Conservation (phyloP, 805 yeast species). For the Metschnikowia chrysomelidarum region DNA sequence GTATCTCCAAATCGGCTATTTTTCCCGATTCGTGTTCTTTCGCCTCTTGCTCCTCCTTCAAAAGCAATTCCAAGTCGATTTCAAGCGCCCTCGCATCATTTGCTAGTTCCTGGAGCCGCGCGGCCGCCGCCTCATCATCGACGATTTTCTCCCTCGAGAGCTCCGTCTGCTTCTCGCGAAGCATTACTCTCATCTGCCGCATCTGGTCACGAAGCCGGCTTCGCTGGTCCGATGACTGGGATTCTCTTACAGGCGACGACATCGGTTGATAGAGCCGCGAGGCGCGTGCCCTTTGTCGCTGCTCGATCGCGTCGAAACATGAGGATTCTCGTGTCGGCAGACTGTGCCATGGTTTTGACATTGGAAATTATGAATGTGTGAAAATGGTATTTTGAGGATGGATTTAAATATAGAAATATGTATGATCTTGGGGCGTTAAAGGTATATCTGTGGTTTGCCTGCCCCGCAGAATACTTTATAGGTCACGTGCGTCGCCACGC, state of each 20-base stretch:
- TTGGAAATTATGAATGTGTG: no score
- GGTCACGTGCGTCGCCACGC: no score
- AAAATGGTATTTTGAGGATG: no score
- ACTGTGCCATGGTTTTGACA: constrained; percentile 14
- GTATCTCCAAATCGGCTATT: background rate
- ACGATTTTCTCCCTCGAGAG: constrained; percentile 15
- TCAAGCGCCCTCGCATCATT: constrained; percentile 14
- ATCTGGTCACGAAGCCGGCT: constrained; percentile 9
- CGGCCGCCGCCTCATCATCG: constrained; percentile 8
- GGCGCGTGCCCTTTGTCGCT: constrained; percentile 14
- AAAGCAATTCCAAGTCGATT: constrained; percentile 11
- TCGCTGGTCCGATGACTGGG: constrained; percentile 2
- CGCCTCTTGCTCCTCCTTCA: constrained; percentile 9
- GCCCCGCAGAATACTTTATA: no score
- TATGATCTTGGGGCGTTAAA: no score
- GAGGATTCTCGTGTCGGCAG: constrained; percentile 12
- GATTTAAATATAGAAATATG: no score
- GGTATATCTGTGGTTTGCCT: no score
- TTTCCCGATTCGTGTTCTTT: background rate
- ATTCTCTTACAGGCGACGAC: constrained; percentile 15
- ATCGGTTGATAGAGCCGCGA: constrained; percentile 15
- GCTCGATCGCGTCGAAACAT: constrained; percentile 10
- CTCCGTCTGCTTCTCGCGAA: constrained; percentile 12
- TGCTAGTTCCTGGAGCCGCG: constrained; percentile 9
- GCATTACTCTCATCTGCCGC: constrained; percentile 11